Evolutionary conservation across 352 stramenopile species (phyloP).

Genomic region (Pythium phragmiticola): DNA sequence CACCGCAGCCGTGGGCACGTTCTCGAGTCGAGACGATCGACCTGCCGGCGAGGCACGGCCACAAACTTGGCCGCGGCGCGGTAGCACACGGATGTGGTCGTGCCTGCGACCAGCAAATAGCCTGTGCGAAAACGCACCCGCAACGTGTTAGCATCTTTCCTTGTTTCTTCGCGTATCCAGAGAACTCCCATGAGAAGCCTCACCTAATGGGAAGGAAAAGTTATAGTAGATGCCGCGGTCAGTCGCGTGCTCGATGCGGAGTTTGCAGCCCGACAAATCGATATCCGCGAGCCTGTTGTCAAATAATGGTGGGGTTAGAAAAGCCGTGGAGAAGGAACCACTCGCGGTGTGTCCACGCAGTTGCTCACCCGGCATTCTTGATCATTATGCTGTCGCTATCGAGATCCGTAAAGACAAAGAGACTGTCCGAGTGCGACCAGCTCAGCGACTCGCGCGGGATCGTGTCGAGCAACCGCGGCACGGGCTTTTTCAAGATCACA

Average conservation of each 20-base stretch:
- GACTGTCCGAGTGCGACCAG: slow-evolving; percentile 24
- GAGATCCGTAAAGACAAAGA: slow-evolving; percentile 28
- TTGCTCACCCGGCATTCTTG: slow-evolving; percentile 24
- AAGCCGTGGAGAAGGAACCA: too few relatives aligned
- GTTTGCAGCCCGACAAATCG: slow-evolving; percentile 23
- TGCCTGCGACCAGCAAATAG: slow-evolving; percentile 26
- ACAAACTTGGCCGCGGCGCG: slow-evolving; percentile 24
- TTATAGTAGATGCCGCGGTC: slow-evolving; percentile 31
- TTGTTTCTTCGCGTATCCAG: not conserved
- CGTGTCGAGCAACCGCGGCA: slow-evolving; percentile 20
- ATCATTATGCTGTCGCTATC: slow-evolving; percentile 28
- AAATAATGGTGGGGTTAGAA: too few relatives aligned
- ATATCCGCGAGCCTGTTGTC: slow-evolving; percentile 17
- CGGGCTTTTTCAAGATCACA: slow-evolving; percentile 28
- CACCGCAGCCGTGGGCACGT: slow-evolving; percentile 27
- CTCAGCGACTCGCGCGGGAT: slow-evolving; percentile 24
- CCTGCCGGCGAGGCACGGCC: slow-evolving; percentile 12
- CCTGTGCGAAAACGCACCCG: not conserved
- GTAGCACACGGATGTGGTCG: slow-evolving; percentile 25
- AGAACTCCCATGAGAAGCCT: not conserved
- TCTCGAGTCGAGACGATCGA: slow-evolving; percentile 24
- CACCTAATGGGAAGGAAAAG: slow-evolving; percentile 27
- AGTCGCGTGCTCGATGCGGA: slow-evolving; percentile 20
- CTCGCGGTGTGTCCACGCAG: too few relatives aligned
- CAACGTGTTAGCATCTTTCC: not conserved